phyloP scores from a whole-genome alignment of 2,329 filamentous ascomycete species.

The Colletotrichum sp. region DNA sequence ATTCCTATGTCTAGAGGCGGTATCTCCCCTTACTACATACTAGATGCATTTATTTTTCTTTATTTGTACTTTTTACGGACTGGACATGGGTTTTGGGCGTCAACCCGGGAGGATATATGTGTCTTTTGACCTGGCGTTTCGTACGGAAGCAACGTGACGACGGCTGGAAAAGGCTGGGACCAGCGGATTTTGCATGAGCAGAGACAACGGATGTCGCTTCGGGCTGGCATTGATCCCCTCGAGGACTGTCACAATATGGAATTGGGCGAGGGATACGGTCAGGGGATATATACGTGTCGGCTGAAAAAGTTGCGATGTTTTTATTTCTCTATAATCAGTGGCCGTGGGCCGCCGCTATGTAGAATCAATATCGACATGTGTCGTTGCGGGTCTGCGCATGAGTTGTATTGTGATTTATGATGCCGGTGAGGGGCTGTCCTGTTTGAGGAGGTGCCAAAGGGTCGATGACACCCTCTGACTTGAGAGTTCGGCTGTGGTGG shows the following conservation, averaged over 20 bases:
- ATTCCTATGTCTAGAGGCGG: background rate
- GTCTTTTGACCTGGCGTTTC: conserved; percentile 1
- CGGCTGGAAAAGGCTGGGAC: conserved; percentile 16
- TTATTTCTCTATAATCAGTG: background rate
- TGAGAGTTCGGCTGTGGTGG: background rate
- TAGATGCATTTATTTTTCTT: background rate
- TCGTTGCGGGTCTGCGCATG: background rate
- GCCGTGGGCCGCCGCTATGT: background rate
- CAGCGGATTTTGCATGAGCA: conserved; percentile 16
- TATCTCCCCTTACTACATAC: conserved; percentile 2
- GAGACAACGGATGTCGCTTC: background rate
- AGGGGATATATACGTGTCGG: conserved; percentile 1
- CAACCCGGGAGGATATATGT: background rate
- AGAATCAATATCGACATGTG: conserved; percentile 15
- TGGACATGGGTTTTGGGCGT: conserved; percentile 2
- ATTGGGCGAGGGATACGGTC: background rate
- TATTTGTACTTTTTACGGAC: conserved; percentile 5
- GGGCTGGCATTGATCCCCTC: background rate
- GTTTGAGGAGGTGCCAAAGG: background rate
- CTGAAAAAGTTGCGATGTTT: conserved; percentile 5
- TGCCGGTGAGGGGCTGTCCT: background rate
- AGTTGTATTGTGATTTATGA: background rate
- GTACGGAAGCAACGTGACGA: conserved; percentile 9
- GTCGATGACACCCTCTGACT: background rate
- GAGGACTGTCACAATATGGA: background rate